Base-by-base conservation (phyloP, 345 rosid genomes). In the Arabidopsis thaliana region DNA sequence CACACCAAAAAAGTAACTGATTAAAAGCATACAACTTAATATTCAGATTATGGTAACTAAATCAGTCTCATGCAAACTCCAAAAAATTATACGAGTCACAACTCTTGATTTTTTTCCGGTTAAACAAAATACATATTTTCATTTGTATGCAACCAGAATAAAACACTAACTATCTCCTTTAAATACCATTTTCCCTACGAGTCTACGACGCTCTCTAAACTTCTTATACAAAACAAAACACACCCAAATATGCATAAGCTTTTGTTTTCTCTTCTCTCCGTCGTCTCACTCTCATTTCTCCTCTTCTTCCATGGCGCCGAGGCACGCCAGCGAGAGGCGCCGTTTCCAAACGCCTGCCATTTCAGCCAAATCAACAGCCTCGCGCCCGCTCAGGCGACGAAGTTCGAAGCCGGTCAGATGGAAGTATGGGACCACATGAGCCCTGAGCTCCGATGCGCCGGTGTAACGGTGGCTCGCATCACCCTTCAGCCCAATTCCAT, bases 341-440 rank as follows among this genome's bases (percentile, higher is more conserved):
- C 79, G 25, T 69, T 75, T 5, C 67, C 40, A 69, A 42, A 67
- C 8, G 83, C 86, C 72, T 91, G 92, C 77, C 84, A 77, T 37
- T 72, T 91, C 66, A 75, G 80, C 16, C 58, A 59, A 63, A 80
- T 89, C 41, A 72, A 76, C 10, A 77, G 88, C 48, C 71, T 84
- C 1, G 53, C 80, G 23, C 89, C 97, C 11, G 82, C 73, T 37
- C 65, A 78, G 42, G 80, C 78, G 11, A 48, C 77, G 9, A 78
- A 82, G 75, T 53, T 67, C 9, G 90, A 89, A 77, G 96, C 88
- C 0, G 90, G 95, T 20, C 11, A 46, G 25, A 82, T 83, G 13
- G 91, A 91, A 82, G 53, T 84, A 16, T 87, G 88, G 94, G 76
- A 89, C 72, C 83, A 81, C 24, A 83, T 67, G 71, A 78, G 82